Percentiles rank a stretch among this genome's conserved stretches.
phyloP scores from a whole-genome alignment of 768 basidiomycete genomes.

The Artomyces pyxidatus region DNA sequence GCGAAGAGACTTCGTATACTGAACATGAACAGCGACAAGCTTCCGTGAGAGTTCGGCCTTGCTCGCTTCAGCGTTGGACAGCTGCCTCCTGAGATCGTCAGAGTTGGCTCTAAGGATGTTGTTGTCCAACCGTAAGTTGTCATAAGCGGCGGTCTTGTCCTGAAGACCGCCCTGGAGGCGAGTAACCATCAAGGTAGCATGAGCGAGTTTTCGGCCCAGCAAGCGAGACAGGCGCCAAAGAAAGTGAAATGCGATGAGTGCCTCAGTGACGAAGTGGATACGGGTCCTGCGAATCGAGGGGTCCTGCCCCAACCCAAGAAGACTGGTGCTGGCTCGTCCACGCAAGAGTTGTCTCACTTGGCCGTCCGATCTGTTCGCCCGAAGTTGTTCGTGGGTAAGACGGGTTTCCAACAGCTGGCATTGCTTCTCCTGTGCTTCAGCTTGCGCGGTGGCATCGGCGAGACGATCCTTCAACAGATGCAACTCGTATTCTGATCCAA shows the following conservation, averaged over 20 bases:
- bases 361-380: not conserved
- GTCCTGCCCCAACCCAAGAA: not conserved
- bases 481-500: not conserved
- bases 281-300: not conserved
- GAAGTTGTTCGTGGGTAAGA: not conserved
- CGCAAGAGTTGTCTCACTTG: not conserved
- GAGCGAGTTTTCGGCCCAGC: not conserved
- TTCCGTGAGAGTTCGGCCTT: not conserved
- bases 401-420: not conserved
- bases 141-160: not conserved
- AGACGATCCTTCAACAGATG: not conserved
- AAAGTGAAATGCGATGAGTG: not conserved
- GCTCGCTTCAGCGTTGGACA: not conserved
- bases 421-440: not conserved
- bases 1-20: not conserved
- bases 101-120: not conserved
- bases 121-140: not conserved
- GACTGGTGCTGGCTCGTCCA: not conserved
- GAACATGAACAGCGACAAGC: not conserved
- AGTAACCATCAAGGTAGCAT: not conserved
- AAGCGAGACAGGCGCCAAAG: not conserved
- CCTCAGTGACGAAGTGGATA: not conserved
- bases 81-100: not conserved
- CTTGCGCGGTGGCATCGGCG: not conserved
- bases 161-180: not conserved